Conservation (phyloP, 169 alveolate genomes). For the Neospora caninum region DNA sequence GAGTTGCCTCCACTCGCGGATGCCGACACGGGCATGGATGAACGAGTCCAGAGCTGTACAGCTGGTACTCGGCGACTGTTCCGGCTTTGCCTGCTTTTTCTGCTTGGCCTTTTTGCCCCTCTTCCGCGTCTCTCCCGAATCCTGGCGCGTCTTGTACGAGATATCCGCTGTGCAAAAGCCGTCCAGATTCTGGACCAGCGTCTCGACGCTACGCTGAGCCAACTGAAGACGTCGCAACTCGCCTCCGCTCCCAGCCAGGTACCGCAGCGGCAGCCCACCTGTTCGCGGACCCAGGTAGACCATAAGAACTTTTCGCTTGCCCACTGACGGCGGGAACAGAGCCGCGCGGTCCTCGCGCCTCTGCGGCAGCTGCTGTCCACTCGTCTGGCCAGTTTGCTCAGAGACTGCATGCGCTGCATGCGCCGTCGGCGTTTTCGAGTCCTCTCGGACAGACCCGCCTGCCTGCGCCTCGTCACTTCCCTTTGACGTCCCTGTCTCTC, state of each 20-base stretch:
- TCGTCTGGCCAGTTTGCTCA: too few species aligned
- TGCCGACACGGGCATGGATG: not conserved
- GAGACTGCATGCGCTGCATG: too few species aligned
- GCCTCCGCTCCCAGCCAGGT: not conserved
- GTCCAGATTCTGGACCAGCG: not conserved
- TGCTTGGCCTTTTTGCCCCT: not conserved
- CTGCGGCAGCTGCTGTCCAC: too few species aligned
- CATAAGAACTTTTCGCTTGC: not conserved
- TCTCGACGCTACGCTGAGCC: not conserved
- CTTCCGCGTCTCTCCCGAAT: not conserved
- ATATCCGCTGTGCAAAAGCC: not conserved
- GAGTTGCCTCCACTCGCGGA: not conserved
- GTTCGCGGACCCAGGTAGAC: slow-evolving; percentile 14
- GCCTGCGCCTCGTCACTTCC: too few species aligned
- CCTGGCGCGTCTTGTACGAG: not conserved
- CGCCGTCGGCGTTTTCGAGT: too few species aligned
- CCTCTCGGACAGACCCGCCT: too few species aligned
- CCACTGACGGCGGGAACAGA: not conserved
- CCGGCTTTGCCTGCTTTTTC: not conserved
- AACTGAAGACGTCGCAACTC: slow-evolving; percentile 19
- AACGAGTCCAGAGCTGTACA: not conserved
- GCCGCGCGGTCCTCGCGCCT: too few species aligned
- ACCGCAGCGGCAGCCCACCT: slow-evolving; percentile 8
- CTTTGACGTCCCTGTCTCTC: too few species aligned
- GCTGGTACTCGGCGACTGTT: not conserved